phyloP scores from a whole-genome alignment of 2,329 filamentous ascomycete species.

The Cryphonectria japonica region DNA sequence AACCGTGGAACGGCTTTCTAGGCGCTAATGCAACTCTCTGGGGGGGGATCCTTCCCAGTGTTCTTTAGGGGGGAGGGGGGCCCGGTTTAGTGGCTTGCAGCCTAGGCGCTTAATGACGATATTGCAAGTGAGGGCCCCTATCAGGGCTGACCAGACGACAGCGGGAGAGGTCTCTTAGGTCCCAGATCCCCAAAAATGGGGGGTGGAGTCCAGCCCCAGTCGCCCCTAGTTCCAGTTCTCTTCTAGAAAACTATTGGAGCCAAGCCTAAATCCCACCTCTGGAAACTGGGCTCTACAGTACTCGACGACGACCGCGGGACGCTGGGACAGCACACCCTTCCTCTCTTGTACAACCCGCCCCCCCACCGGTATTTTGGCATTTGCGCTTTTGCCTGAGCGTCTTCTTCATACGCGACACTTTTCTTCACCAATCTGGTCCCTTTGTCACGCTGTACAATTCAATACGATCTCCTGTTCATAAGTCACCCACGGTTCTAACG shows the following conservation, averaged over 20 bases:
- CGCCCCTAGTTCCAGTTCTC: background rate
- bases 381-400: background rate
- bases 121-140: background rate
- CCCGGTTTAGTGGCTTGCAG: background rate
- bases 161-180: constrained; percentile 1
- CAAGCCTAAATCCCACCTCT: constrained; percentile 2
- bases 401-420: background rate
- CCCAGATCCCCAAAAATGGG: background rate
- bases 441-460: background rate
- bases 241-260: constrained; percentile 5
- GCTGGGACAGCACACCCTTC: background rate
- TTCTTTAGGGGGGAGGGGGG: background rate
- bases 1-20: background rate
- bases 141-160: constrained; percentile 1
- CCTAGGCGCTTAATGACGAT: constrained; percentile 1
- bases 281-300: background rate
- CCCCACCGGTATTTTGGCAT: background rate
- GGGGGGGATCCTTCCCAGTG: background rate
- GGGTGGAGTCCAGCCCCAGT: background rate
- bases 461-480: background rate
- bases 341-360: background rate
- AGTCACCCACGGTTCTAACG: background rate
- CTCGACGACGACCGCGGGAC: constrained; percentile 1
- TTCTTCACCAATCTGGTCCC: background rate
- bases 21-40: background rate